Evolutionary conservation across 768 basidiomycete genomes (phyloP).

Genomic region (Tephrocybe sp.): DNA sequence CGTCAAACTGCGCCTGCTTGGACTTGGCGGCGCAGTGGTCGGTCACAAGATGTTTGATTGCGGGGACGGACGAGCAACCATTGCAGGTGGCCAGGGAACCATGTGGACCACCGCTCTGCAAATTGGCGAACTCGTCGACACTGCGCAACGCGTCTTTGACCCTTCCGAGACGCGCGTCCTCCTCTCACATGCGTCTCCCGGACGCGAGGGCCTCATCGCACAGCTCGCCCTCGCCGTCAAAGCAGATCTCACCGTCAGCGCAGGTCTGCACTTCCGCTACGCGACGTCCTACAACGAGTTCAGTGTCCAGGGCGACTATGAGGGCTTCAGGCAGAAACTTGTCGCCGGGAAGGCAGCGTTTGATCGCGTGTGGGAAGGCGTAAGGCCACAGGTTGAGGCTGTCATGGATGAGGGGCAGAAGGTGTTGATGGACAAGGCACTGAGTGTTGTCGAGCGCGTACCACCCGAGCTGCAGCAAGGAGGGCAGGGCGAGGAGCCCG

Average conservation of each 20-base stretch:
- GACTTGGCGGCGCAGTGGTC: constrained; percentile 93
- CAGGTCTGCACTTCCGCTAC: constrained; percentile 97
- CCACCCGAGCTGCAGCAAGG: constrained; percentile 56
- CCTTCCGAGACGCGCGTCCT: constrained; percentile 91
- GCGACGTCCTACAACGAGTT: constrained; percentile 97
- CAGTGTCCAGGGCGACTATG: constrained; percentile 86
- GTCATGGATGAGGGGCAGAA: constrained; percentile 92
- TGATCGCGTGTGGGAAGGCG: constrained; percentile 92
- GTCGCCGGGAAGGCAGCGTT: constrained; percentile 76
- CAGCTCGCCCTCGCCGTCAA: constrained; percentile 90
- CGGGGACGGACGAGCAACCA: constrained; percentile 92
- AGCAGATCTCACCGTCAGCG: constrained; percentile 91
- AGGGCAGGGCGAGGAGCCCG: constrained; percentile 48
- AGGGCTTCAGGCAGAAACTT: constrained; percentile 84
- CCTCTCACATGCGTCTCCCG: constrained; percentile 89
- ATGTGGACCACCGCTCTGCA: constrained; percentile 99
- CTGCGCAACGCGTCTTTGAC: constrained; percentile 92
- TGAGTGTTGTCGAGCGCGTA: constrained; percentile 80
- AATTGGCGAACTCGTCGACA: constrained; percentile 97
- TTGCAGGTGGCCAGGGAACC: constrained; percentile 96
- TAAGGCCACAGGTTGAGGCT: constrained; percentile 86
- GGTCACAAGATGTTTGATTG: constrained; percentile 95
- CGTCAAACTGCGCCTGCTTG: constrained; percentile 90
- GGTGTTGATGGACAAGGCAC: constrained; percentile 83
- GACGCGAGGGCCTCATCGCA: constrained; percentile 88